A percentile compares a stretch with the other conserved stretches of the same genome.
Evolutionary conservation across 2,329 filamentous ascomycete species (phyloP).

Genomic region (Aspergillus ochraceus): DNA sequence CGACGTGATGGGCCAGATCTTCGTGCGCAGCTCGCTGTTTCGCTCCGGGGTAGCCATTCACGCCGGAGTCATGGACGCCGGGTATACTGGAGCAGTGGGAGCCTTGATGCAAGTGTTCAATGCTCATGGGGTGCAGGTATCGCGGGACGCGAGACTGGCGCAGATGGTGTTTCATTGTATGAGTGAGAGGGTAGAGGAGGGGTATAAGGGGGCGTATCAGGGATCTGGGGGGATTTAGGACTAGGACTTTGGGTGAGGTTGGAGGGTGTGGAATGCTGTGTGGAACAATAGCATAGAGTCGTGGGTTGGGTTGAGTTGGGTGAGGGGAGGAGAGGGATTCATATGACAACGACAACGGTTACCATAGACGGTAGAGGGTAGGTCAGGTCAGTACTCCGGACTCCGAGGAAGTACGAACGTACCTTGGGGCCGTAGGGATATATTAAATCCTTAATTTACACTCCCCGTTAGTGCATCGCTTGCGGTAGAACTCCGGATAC

Average conservation of each 20-base stretch:
- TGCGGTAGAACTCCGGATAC: too few species aligned
- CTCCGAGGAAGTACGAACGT: too few species aligned
- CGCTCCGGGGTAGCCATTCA: constrained; percentile 38
- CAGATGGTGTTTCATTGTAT: constrained; percentile 44
- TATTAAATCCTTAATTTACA: too few species aligned
- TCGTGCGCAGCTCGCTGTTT: constrained; percentile 42
- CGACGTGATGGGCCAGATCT: constrained; percentile 42
- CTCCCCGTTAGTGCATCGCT: too few species aligned
- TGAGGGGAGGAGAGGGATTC: too few species aligned
- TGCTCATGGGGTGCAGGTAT: constrained; percentile 34
- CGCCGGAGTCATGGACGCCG: constrained; percentile 45
- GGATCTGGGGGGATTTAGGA: not conserved
- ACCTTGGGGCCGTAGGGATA: too few species aligned
- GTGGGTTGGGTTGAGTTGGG: too few species aligned
- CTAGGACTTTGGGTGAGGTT: not conserved
- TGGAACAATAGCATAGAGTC: too few species aligned
- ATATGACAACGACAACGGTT: too few species aligned
- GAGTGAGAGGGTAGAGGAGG: constrained; percentile 29
- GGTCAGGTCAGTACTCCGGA: too few species aligned
- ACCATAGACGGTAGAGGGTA: too few species aligned
- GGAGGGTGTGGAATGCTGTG: not conserved
- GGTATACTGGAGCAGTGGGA: constrained; percentile 44
- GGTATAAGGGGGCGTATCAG: constrained; percentile 43
- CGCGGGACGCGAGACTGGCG: constrained; percentile 37
- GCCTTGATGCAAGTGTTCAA: constrained; percentile 41